A percentile compares a stretch with the other conserved stretches of the same genome.
Evolutionary conservation across 768 basidiomycete species (phyloP).

Genomic region (Fibroporia radiculosa): DNA sequence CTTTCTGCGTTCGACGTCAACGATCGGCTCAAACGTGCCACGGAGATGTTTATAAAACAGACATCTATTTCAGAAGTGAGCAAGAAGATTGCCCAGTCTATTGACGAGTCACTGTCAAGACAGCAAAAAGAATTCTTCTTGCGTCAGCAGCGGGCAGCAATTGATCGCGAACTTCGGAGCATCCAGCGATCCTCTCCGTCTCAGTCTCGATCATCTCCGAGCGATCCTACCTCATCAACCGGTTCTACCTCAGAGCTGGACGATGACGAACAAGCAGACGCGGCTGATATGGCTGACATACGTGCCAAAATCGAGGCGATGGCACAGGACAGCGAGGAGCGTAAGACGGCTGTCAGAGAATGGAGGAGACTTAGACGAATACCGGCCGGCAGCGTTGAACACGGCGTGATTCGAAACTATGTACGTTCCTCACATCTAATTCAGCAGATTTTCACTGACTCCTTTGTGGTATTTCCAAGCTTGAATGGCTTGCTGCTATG

Average conservation of each 20-base stretch:
- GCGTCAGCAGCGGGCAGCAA: conserved; percentile 75
- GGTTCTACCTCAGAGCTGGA: conserved; percentile 45
- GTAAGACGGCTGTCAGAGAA: conserved; percentile 76
- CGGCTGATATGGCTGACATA: conserved; percentile 70
- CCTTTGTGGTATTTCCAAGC: conserved; percentile 31
- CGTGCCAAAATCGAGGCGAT: conserved; percentile 69
- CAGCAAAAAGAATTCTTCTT: conserved; percentile 87
- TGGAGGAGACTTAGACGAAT: conserved; percentile 80
- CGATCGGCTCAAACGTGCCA: conserved; percentile 57
- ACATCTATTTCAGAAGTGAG: conserved; percentile 75
- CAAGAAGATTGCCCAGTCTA: conserved; percentile 70
- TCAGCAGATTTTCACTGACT: not conserved
- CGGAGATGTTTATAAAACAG: conserved; percentile 66
- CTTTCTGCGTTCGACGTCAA: conserved; percentile 53
- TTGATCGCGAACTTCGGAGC: conserved; percentile 64
- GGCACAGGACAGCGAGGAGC: conserved; percentile 66
- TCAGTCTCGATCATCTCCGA: conserved; percentile 2
- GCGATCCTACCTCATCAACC: conserved; percentile 1
- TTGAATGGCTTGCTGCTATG: conserved; percentile 83
- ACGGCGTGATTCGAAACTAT: conserved; percentile 80
- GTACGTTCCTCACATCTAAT: conserved; percentile 45
- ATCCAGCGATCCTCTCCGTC: conserved; percentile 31
- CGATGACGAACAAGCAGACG: conserved; percentile 74
- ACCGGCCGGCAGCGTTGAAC: conserved; percentile 86
- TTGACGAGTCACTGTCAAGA: conserved; percentile 79